Conservation (phyloP, 495 filamentous ascomycete genomes). For the Tuber melanosporum region DNA sequence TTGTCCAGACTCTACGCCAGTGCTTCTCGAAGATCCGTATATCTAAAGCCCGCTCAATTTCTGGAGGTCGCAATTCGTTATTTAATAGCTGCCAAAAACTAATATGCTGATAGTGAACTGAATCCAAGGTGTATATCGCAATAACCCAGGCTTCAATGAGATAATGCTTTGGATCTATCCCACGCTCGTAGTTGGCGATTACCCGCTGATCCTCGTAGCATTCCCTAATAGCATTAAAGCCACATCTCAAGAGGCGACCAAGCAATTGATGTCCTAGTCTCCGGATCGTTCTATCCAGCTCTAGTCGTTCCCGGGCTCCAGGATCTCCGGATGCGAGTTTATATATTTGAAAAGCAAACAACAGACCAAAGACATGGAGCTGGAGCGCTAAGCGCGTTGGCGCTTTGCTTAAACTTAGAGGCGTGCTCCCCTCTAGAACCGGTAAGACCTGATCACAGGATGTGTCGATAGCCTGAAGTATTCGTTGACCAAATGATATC, state of each 20-base stretch:
- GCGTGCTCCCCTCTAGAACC: constrained; percentile 12
- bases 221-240: constrained; percentile 50
- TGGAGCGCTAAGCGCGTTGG: constrained; percentile 33
- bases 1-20: constrained; percentile 68
- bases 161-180: constrained; percentile 56
- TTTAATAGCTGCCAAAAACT: constrained; percentile 58
- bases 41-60: constrained; percentile 46
- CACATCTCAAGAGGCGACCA: constrained; percentile 47
- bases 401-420: constrained; percentile 11
- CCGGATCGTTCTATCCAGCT: constrained; percentile 41
- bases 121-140: constrained; percentile 54
- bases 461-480: constrained; percentile 36
- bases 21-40: constrained; percentile 56
- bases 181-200: constrained; percentile 53
- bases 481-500: constrained; percentile 38
- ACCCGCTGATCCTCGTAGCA: constrained; percentile 59
- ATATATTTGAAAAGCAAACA: constrained; percentile 29
- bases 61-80: constrained; percentile 43
- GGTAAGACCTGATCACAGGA: constrained; percentile 31
- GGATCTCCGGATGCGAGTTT: constrained; percentile 40
- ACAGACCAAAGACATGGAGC: constrained; percentile 25
- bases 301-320: constrained; percentile 43
- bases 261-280: constrained; percentile 44
- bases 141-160: constrained; percentile 62
- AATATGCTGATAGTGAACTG: constrained; percentile 45